Conservation (phyloP, 495 filamentous ascomycete species). For the Neurospora africana region DNA sequence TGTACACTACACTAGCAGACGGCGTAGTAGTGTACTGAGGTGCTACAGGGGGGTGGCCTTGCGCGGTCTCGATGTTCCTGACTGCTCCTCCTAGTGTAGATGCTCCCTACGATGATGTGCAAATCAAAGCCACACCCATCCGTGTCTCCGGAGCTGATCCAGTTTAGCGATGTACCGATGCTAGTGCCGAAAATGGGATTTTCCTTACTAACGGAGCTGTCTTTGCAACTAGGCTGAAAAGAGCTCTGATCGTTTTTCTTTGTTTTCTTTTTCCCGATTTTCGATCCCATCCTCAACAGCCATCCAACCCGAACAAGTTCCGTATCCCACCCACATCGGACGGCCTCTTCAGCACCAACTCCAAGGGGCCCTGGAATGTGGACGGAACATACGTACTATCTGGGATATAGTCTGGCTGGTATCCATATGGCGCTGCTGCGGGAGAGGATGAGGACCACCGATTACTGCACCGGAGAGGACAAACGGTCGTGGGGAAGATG, state of each 20-base stretch:
- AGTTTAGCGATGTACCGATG: background rate
- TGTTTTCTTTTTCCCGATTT: background rate
- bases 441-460: background rate
- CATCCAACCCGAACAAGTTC: background rate
- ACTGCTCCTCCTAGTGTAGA: background rate
- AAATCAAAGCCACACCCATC: background rate
- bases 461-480: background rate
- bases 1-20: background rate
- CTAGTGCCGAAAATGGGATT: background rate
- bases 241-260: background rate
- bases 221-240: background rate
- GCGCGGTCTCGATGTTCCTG: background rate
- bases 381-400: background rate
- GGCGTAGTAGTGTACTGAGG: background rate
- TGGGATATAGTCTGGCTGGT: background rate
- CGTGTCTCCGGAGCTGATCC: background rate
- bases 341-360: background rate
- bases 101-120: background rate
- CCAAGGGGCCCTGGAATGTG: background rate
- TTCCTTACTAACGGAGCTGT: background rate
- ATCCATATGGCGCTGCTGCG: background rate
- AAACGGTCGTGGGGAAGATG: background rate
- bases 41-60: background rate
- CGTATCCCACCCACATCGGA: background rate
- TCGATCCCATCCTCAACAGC: background rate